Base-by-base conservation (phyloP, 352 stramenopile genomes). In the Globisporangium echinulatum region DNA sequence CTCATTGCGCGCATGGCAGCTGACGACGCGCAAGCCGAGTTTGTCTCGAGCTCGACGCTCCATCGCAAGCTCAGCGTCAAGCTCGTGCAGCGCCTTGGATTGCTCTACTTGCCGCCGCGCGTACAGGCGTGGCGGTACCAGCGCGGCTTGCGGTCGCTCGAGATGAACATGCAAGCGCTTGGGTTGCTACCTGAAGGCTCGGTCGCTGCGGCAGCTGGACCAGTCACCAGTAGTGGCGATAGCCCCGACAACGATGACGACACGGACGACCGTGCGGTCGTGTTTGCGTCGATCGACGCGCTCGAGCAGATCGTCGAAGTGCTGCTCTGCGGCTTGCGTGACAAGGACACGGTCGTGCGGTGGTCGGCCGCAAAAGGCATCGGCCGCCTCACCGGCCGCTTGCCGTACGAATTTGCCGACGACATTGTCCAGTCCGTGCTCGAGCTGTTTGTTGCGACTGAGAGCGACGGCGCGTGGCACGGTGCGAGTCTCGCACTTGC, bases 281-380 rank as follows among this genome's bases (percentile, higher is more conserved):
- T 76, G 14, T 72, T 88, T 49, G 74, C 88, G 46, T 85, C 98
- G 11, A 89, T 97, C n/a, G 93, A 98, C 63, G 81, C 98, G 68
- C 77, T 99, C 19, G 97, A 99, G 71, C 92, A 99, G 59, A 97
- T 98, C 42, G 92, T 99, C 42, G 96, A 98, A 55, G 77, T 89
- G 5, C 64, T 96, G 37, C 61, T 99, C 13, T 84, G 70, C 52
- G 90, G 85, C 0, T 68, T 99, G 4, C 79, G 84, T 40, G 94
- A 99, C 72, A 90, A 94, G 53, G 92, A 98, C 71, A 99, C 97
- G 1, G 87, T 98, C 13, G 97, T 99, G 49, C 85, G 97, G n/a
- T 99, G 97, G 97, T 99, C 94, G 2, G 94, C 96, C 25, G 97
- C 97, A n/a, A 99, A 99, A 67, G 97, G 97, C 13, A 92, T 99